Evolutionary conservation across 345 rosid species (phyloP), one percentile per base, ranked within the genome.

Genomic region (Lepidium didymum): DNA sequence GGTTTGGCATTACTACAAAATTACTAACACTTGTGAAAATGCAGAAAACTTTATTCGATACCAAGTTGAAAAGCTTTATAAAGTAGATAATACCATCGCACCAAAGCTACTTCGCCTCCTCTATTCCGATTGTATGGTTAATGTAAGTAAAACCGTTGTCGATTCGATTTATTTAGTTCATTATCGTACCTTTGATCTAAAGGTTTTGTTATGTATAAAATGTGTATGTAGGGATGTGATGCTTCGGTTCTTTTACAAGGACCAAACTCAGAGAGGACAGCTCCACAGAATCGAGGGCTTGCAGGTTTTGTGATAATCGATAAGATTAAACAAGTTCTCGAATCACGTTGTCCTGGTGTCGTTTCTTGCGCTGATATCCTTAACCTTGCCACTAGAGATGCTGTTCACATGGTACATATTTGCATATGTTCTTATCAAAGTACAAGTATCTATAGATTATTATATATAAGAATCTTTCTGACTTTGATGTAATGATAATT

Each of bases 341-440:
- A 89, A 75, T 4, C 53, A 0, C 74, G 82, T 1, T 89, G 96
- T 75, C 91, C 92, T 1, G 88, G 92, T 8, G 82, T 80, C 0
- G 98, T 89, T 75, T 92, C 98, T 29, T 89, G 98, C 50, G 84
- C 98, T 13, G 96, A 89, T 54, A 87, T 92, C 18, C 96, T 92
- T 73, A 83, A 89, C 74, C 89, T 92, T 7, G 96, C 98, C n/a
- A 76, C 96, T 10, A 80, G 98, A 67, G 96, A 92, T 81, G 95
- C 95, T 38, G 85, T 80, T 67, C 82, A 78, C 27, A 34, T 86
- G 87, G 97, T 89, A 81, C 14, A 10, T n/a, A 40, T 9, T 29
- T 31, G 9, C 12, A 10, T 11, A 10, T 57, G 33, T 50, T 49
- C 47, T 45, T 45, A 3, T 6, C 12, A 49, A 11, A 11, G 14